Conservation (phyloP, 148 eudicot genomes). For the Cornus controversa region DNA sequence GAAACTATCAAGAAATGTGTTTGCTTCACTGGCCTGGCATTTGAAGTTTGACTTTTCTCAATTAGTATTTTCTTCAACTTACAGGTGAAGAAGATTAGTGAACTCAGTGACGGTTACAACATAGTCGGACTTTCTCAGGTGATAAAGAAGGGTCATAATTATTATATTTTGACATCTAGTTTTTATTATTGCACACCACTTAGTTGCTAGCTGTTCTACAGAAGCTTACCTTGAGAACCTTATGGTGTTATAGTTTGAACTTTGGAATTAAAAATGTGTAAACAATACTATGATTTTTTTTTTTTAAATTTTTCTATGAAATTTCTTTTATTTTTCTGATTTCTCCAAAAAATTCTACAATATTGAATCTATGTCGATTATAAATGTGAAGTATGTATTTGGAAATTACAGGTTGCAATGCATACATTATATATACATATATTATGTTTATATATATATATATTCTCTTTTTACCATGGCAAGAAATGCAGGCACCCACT, state of each 20-base stretch:
- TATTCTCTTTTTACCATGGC: too few species aligned
- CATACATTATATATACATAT: too few species aligned
- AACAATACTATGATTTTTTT: neutral
- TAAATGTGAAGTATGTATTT: too few species aligned
- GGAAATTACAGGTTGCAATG: too few species aligned
- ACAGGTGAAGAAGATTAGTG: slow-evolving; percentile 58
- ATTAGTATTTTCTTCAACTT: slow-evolving; percentile 14
- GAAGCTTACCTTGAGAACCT: neutral
- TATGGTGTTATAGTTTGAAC: neutral
- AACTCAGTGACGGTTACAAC: slow-evolving; percentile 61
- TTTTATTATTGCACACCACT: neutral
- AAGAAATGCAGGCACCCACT: too few species aligned
- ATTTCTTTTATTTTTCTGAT: too few species aligned
- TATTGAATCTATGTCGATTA: too few species aligned
- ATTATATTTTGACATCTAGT: neutral
- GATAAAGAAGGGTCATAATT: slow-evolving; percentile 4
- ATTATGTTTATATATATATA: too few species aligned
- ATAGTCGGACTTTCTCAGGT: slow-evolving; percentile 68
- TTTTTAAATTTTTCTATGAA: neutral
- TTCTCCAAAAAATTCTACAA: too few species aligned
- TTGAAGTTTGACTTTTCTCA: neutral
- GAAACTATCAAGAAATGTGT: slow-evolving; percentile 15
- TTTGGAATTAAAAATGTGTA: neutral
- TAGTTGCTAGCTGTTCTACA: neutral
- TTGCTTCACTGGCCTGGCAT: slow-evolving; percentile 3